Percentiles rank a stretch among this genome's conserved stretches.
Evolutionary conservation across 306 rosid genomes (phyloP).

Genomic region (Morella rubra): DNA sequence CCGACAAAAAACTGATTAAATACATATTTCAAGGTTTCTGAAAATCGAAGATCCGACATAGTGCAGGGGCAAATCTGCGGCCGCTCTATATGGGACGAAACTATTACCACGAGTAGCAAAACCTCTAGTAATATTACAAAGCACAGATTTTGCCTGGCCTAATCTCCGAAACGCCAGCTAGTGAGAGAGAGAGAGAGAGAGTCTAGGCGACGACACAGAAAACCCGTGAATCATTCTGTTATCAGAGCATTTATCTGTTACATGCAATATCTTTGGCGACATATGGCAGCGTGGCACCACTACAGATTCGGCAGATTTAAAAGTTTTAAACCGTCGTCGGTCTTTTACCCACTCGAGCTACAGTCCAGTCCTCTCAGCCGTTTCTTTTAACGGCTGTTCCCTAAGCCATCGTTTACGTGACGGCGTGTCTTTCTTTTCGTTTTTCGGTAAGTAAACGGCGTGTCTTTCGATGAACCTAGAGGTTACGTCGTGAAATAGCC

Average conservation of each 20-base stretch:
- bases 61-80: too few species aligned
- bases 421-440: too few species aligned
- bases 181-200: too few species aligned
- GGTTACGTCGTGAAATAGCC: conserved; percentile 3
- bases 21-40: too few species aligned
- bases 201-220: neutral
- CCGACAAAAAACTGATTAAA: too few species aligned
- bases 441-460: neutral
- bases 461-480: neutral
- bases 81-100: neutral
- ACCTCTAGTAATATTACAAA: too few species aligned
- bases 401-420: neutral
- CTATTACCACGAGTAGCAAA: neutral
- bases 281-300: conserved; percentile 2
- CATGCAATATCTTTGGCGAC: neutral
- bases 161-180: neutral
- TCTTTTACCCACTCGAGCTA: neutral
- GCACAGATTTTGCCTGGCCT: neutral
- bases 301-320: conserved; percentile 11
- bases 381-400: neutral
- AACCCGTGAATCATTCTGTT: conserved; percentile 11
- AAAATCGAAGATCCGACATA: too few species aligned
- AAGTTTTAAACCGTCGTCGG: conserved; percentile 23
- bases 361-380: neutral
- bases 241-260: neutral